These are phyloP conservation scores for Citropsis articulata DNA, from an alignment of 345 rosid species.

Conservation along the genomic window DNA sequence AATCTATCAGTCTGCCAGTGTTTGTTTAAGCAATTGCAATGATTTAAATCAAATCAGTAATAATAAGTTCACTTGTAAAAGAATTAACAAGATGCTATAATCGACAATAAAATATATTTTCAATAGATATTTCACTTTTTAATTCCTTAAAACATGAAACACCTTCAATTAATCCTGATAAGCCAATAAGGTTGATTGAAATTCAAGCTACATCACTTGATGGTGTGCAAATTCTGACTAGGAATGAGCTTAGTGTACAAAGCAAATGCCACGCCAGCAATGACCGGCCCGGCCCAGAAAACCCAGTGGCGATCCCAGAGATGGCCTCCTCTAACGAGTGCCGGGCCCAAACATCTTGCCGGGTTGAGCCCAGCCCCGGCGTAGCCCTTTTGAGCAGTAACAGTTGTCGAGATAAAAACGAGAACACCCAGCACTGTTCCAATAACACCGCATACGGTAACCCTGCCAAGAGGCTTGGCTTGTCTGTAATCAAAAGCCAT, in stretches of 20 bases:
- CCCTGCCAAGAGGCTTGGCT: constrained; percentile 33
- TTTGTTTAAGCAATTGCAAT: not conserved
- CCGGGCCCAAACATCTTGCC: constrained; percentile 48
- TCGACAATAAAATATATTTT: too few species aligned
- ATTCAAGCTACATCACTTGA: not conserved
- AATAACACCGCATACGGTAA: constrained; percentile 24
- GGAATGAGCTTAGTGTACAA: constrained; percentile 26
- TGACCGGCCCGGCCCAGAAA: constrained; percentile 29
- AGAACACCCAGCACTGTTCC: constrained; percentile 37
- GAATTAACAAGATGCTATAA: too few species aligned
- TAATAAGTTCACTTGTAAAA: too few species aligned
- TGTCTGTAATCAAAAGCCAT: constrained; percentile 44
- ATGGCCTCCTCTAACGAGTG: constrained; percentile 24
- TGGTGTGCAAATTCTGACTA: constrained; percentile 6
- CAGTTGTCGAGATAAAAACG: constrained; percentile 39
- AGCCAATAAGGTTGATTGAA: not conserved
- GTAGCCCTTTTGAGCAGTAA: constrained; percentile 38
- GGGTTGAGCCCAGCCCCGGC: constrained; percentile 54
- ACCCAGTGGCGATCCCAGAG: constrained; percentile 36
- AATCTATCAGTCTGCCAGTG: too few species aligned
- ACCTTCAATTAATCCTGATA: not conserved
- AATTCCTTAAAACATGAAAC: not conserved
- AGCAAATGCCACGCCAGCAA: constrained; percentile 24
- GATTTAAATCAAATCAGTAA: too few species aligned
- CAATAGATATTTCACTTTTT: not conserved